A percentile compares a stretch with the other conserved stretches of the same genome.
phyloP scores from a whole-genome alignment of 768 basidiomycete genomes.

The Naganishia vaughanmartiniae region DNA sequence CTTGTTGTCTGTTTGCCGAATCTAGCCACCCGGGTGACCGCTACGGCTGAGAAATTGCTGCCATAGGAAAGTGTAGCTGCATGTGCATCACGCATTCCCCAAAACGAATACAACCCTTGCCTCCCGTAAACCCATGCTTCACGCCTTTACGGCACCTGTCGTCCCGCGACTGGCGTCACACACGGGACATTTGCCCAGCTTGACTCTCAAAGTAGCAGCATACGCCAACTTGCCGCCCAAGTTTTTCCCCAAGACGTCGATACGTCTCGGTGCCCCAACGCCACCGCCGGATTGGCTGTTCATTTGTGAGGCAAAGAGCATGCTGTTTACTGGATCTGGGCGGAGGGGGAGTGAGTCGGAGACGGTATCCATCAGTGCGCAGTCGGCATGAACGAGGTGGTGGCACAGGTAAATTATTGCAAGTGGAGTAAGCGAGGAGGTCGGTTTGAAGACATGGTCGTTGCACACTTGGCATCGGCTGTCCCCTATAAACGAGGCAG shows the following conservation, averaged over 20 bases:
- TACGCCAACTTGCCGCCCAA: constrained; percentile 72
- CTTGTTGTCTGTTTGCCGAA: too few species aligned
- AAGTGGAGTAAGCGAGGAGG: constrained; percentile 56
- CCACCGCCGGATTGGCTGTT: constrained; percentile 43
- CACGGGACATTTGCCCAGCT: constrained; percentile 73
- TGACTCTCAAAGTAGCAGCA: constrained; percentile 67
- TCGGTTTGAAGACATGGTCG: constrained; percentile 42
- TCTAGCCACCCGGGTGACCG: too few species aligned
- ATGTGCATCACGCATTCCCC: too few species aligned
- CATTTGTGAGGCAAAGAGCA: constrained; percentile 55
- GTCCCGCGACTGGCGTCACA: constrained; percentile 54
- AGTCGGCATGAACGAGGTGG: constrained; percentile 78
- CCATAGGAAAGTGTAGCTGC: too few species aligned
- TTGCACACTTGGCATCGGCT: constrained; percentile 68
- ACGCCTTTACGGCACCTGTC: constrained; percentile 40
- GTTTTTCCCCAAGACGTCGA: constrained; percentile 29
- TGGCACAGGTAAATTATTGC: constrained; percentile 78
- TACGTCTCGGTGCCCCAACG: constrained; percentile 45
- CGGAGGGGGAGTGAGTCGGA: constrained; percentile 61
- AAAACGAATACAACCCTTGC: neutral
- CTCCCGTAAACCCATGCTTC: neutral
- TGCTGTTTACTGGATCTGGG: constrained; percentile 60
- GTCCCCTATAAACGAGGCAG: constrained; percentile 56
- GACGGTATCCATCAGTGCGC: constrained; percentile 64
- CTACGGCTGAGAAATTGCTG: too few species aligned